Evolutionary conservation across 306 rosid species (phyloP).

Genomic region (Oemleria cerasiformis): DNA sequence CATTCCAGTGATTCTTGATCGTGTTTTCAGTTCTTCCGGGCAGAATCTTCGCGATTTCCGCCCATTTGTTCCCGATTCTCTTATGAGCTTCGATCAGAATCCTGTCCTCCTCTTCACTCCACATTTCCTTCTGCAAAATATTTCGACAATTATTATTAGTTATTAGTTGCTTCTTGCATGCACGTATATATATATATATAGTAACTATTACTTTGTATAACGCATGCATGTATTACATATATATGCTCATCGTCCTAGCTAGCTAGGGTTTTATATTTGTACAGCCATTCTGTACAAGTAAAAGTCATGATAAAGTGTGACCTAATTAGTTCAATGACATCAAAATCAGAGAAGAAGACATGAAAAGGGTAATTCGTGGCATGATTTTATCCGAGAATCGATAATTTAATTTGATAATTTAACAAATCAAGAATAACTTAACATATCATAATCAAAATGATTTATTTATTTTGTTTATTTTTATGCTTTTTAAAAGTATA

Average conservation of each 20-base stretch:
- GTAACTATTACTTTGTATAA: neutral
- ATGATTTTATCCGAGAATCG: no score
- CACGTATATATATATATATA: neutral
- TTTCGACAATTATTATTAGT: neutral
- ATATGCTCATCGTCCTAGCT: no score
- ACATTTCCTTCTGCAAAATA: constrained; percentile 59
- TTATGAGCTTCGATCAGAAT: constrained; percentile 56
- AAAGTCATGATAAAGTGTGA: neutral
- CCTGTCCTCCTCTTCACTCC: constrained; percentile 69
- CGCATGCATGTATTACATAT: no score
- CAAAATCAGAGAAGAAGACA: neutral
- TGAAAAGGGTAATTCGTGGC: neutral
- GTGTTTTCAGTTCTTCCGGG: constrained; percentile 67
- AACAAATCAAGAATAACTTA: neutral
- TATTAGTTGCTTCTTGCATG: neutral
- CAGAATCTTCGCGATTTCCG: constrained; percentile 61
- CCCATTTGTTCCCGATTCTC: constrained; percentile 65
- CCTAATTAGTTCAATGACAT: neutral
- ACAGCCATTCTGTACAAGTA: neutral
- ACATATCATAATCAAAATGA: neutral
- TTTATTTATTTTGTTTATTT: neutral
- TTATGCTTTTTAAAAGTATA: no score
- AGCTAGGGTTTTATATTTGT: neutral
- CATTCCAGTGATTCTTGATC: constrained; percentile 78
- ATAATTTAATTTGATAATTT: no score